Conservation (phyloP, 805 yeast species). For the Saccharomycopsis amapae region DNA sequence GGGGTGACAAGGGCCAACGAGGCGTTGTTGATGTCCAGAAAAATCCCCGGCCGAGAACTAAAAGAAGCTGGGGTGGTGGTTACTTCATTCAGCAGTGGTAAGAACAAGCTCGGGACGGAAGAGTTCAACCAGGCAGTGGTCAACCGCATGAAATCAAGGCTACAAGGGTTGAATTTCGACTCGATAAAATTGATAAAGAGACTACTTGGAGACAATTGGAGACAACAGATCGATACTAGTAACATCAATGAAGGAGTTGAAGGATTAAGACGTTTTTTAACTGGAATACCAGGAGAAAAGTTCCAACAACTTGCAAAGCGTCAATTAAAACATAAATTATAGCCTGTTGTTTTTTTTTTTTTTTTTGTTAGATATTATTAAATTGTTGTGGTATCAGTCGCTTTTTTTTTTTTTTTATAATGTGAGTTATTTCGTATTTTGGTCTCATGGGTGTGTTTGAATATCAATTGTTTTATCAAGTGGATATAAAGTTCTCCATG, state of each 20-base stretch:
- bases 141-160: slow-evolving; percentile 30
- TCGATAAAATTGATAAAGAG: slow-evolving; percentile 41
- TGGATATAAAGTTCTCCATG: too few species aligned
- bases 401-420: too few species aligned
- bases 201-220: slow-evolving; percentile 32
- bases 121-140: slow-evolving; percentile 38
- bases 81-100: slow-evolving; percentile 46
- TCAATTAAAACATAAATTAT: slow-evolving; percentile 57
- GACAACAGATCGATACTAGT: slow-evolving; percentile 36
- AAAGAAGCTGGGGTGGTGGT: slow-evolving; percentile 37
- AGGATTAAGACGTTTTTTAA: slow-evolving; percentile 65
- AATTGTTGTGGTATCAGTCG: too few species aligned
- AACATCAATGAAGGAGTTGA: slow-evolving; percentile 59
- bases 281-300: slow-evolving; percentile 66
- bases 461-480: too few species aligned
- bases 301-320: slow-evolving; percentile 50
- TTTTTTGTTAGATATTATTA: too few species aligned
- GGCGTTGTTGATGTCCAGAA: slow-evolving; percentile 62
- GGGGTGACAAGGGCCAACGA: slow-evolving; percentile 71
- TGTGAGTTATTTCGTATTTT: too few species aligned
- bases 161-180: slow-evolving; percentile 39
- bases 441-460: too few species aligned
- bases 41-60: slow-evolving; percentile 54
- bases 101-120: too few species aligned
- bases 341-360: too few species aligned